These are phyloP conservation scores for Yamadazyma takamatsuzukensis DNA, from an alignment of 805 yeast genomes.

Conservation along the genomic window DNA sequence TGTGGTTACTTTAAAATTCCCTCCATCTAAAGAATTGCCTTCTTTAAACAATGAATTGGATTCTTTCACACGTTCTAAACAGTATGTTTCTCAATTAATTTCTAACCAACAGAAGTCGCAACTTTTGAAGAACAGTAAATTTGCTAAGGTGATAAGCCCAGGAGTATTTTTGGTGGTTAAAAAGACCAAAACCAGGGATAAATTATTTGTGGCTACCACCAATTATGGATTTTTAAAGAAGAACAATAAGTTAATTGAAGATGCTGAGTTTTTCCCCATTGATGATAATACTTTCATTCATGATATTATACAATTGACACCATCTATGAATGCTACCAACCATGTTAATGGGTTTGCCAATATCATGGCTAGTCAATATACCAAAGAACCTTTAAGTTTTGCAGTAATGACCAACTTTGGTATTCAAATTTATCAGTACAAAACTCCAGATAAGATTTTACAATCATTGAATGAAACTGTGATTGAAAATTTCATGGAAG, in stretches of 20 bases:
- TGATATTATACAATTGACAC: slow-evolving; percentile 68
- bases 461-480: slow-evolving; percentile 65
- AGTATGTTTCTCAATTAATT: slow-evolving; percentile 35
- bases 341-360: slow-evolving; percentile 83
- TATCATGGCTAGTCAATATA: slow-evolving; percentile 82
- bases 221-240: slow-evolving; percentile 83
- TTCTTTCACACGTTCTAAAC: slow-evolving; percentile 38
- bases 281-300: slow-evolving; percentile 46
- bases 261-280: slow-evolving; percentile 63
- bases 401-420: slow-evolving; percentile 83
- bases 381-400: slow-evolving; percentile 59
- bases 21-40: slow-evolving; percentile 54
- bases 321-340: slow-evolving; percentile 65
- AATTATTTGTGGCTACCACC: slow-evolving; percentile 70
- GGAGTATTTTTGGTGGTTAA: slow-evolving; percentile 78
- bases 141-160: slow-evolving; percentile 69
- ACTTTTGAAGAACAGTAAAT: slow-evolving; percentile 55
- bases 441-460: slow-evolving; percentile 77
- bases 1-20: slow-evolving; percentile 53
- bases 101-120: slow-evolving; percentile 47
- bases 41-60: slow-evolving; percentile 38
- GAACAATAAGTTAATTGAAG: slow-evolving; percentile 69
- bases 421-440: slow-evolving; percentile 68
- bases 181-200: slow-evolving; percentile 42
- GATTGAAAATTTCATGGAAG: slow-evolving; percentile 63